Evolutionary conservation across 805 yeast genomes (phyloP).

Genomic region (Nakazawaea sp.): DNA sequence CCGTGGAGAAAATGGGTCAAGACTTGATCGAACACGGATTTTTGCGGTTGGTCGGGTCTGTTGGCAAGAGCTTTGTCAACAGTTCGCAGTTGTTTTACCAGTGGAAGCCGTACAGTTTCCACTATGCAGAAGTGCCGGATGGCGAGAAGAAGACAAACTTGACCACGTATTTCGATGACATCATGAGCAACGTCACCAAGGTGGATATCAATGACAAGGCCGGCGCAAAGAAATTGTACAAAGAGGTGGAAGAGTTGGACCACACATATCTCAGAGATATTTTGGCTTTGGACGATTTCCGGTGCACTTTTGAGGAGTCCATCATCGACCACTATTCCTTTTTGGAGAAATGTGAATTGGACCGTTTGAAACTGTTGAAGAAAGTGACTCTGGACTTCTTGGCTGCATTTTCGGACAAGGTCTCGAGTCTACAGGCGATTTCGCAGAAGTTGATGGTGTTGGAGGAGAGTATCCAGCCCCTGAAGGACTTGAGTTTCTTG

Average conservation of each 20-base stretch:
- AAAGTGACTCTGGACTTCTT: constrained; percentile 69
- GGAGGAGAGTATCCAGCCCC: constrained; percentile 70
- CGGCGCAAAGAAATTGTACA: constrained; percentile 40
- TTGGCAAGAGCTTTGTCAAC: constrained; percentile 57
- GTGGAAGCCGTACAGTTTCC: constrained; percentile 70
- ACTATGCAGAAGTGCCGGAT: constrained; percentile 33
- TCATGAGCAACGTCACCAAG: constrained; percentile 8
- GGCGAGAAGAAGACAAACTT: constrained; percentile 15
- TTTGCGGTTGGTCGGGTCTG: constrained; percentile 58
- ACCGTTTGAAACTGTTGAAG: constrained; percentile 69
- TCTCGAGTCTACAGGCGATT: constrained; percentile 48
- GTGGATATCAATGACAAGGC: constrained; percentile 35
- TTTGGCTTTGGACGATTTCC: constrained; percentile 49
- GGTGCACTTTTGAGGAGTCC: constrained; percentile 71
- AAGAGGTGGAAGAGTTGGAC: constrained; percentile 57
- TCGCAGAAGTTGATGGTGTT: constrained; percentile 55
- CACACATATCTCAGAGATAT: constrained; percentile 47
- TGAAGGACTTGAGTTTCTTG: constrained; percentile 57
- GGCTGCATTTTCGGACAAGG: constrained; percentile 55
- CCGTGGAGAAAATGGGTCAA: constrained; percentile 71
- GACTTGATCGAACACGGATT: constrained; percentile 57
- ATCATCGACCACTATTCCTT: constrained; percentile 66
- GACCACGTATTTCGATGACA: constrained; percentile 9
- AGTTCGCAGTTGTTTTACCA: constrained; percentile 71
- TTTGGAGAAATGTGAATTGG: constrained; percentile 79